Base-by-base conservation (phyloP, 1,139 yeast genomes). In the Geotrichum cucujoidarum region DNA sequence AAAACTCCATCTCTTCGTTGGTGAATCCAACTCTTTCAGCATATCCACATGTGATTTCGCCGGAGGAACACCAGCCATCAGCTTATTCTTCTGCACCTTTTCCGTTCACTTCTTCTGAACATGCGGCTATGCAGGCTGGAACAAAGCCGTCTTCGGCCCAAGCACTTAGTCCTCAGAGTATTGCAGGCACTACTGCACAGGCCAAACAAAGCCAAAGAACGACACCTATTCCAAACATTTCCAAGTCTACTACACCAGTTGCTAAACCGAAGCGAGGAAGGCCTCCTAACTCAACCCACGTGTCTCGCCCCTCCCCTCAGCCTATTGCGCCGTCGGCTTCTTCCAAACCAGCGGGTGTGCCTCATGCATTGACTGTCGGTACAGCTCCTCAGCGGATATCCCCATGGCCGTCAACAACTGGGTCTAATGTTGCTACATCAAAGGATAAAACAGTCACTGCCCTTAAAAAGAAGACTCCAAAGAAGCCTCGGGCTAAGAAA, bases 311-410 rank as follows among this genome's bases (percentile, higher is more conserved):
- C 3, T 31, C 36, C 17, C 39, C 40, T 7, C 49, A 46, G 14
- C 45, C 45, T 10, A 46, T 46, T 40, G 49, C 49, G 3, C 49
- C 49, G 20, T 17, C 40, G 8, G 37, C 37, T 10, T n/a, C 40
- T 5, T 18, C 24, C 4, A 36, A 21, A 7, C n/a, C n/a, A n/a
- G n/a, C n/a, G n/a, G n/a, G n/a, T n/a, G n/a, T n/a, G n/a, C n/a
- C n/a, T n/a, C n/a, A n/a, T n/a, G n/a, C n/a, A n/a, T n/a, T n/a
- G n/a, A n/a, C n/a, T n/a, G n/a, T n/a, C n/a, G n/a, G n/a, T n/a
- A n/a, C n/a, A n/a, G n/a, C n/a, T n/a, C n/a, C n/a, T n/a, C n/a
- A n/a, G n/a, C n/a, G n/a, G n/a, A n/a, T n/a, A n/a, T n/a, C n/a
- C n/a, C n/a, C n/a, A n/a, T n/a, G n/a, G n/a, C n/a, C n/a, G n/a